Evolutionary conservation across 805 yeast genomes (phyloP), one percentile per base, ranked within the genome.

Genomic region (Torulaspora gathmanii): DNA sequence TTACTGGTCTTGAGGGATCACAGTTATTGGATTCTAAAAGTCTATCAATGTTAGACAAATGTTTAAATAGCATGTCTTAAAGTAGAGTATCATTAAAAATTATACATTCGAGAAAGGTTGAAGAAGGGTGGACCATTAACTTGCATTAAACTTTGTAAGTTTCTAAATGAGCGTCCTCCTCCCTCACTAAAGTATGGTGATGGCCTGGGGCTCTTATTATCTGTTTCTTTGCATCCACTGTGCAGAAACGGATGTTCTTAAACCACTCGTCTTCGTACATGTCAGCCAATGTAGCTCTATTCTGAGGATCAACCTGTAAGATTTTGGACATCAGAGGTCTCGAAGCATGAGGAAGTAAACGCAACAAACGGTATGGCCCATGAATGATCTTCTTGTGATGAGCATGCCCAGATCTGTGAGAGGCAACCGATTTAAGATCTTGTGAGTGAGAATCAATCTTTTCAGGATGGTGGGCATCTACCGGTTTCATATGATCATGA

Each of bases 321-420:
- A 86, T 83, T 47, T 68, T 72, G 19, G 84, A 80, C 25, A 86
- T 71, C 9, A 86, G 70, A 10, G 91, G 93, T 64, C 95, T 75
- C 12, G 93, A 71, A 6, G 91, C 89, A 63, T 86, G 95, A 4
- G 95, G 95, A 29, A 86, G 67, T 40, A 86, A 68, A 66, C 95
- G 77, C 82, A 86, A 78, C 52, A 86, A 69, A 60, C 95, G 72
- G 66, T 86, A 86, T 9, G 93, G 91, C 5, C 95, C 95, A 57
- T 84, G 89, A 19, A 84, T 79, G 50, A 80, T 82, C 54, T 77
- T 78, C 44, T 56, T 62, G 52, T 73, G 71, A 49, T 69, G 69
- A 13, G 54, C 35, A 8, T 42, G 13, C 4, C 23, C 29, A 11
- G 37, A 52, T 19, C 44, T 45, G 26, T 44, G 51, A 4, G 56